Evolutionary conservation across 768 basidiomycete genomes (phyloP).

Genomic region (Fomitopsis serialis): DNA sequence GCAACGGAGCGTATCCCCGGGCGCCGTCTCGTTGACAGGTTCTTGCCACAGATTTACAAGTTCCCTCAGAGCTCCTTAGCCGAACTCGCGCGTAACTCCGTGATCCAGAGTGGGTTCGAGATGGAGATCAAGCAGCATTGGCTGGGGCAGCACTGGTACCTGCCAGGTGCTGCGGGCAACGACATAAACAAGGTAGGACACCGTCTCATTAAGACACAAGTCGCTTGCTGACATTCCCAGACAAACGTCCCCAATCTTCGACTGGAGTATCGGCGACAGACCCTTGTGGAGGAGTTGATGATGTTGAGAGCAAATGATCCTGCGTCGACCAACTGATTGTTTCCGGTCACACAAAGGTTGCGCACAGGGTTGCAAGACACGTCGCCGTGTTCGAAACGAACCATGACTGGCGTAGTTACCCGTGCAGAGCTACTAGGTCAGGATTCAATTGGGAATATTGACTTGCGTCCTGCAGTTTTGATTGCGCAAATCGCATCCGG

Average conservation of each 20-base stretch:
- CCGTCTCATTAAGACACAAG: not conserved
- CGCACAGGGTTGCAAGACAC: too few species aligned
- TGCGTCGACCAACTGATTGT: not conserved
- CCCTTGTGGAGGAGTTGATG: slow-evolving; percentile 78
- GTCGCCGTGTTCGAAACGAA: too few species aligned
- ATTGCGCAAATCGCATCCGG: too few species aligned
- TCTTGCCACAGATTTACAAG: slow-evolving; percentile 82
- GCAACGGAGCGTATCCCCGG: not conserved
- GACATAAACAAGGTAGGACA: slow-evolving; percentile 84
- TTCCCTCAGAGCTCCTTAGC: slow-evolving; percentile 90
- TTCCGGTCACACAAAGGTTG: not conserved
- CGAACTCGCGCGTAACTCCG: slow-evolving; percentile 97
- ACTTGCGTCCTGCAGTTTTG: too few species aligned
- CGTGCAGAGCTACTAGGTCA: too few species aligned
- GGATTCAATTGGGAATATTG: too few species aligned
- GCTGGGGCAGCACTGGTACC: slow-evolving; percentile 91
- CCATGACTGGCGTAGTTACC: too few species aligned
- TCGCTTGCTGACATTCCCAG: slow-evolving; percentile 31
- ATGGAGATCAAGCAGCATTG: slow-evolving; percentile 97
- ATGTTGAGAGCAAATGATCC: slow-evolving; percentile 8
- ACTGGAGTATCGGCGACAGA: slow-evolving; percentile 86
- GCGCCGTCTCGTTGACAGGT: not conserved
- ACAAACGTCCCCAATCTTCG: slow-evolving; percentile 97
- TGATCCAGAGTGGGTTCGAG: slow-evolving; percentile 95
- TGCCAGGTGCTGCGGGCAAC: slow-evolving; percentile 90